Evolutionary conservation across 176 grass and related monocot genomes (phyloP).

Genomic region (Triticum aestivum): DNA sequence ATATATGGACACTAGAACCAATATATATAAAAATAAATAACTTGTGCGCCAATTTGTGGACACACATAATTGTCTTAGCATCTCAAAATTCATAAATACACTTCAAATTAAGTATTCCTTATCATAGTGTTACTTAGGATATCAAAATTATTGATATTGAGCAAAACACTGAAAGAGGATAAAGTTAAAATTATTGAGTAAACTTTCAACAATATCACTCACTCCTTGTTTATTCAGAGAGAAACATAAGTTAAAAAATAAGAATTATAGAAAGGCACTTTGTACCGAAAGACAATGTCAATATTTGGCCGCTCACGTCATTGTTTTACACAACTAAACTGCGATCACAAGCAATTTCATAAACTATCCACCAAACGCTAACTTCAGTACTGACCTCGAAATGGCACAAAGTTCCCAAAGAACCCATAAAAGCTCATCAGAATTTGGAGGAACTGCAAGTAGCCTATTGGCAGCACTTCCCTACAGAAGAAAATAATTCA

Average conservation of each 20-base stretch:
- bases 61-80: neutral
- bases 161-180: neutral
- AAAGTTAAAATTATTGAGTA: conserved; percentile 5
- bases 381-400: conserved; percentile 64
- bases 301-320: neutral
- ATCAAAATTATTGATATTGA: conserved; percentile 14
- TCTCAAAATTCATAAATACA: conserved; percentile 10
- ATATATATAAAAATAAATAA: conserved; percentile 15
- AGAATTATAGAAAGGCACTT: neutral
- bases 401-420: conserved; percentile 97
- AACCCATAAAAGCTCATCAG: conserved; percentile 92
- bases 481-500: conserved; percentile 43
- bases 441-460: conserved; percentile 61
- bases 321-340: conserved; percentile 22
- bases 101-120: conserved; percentile 8
- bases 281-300: neutral
- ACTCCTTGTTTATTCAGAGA: conserved; percentile 1
- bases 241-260: neutral
- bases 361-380: conserved; percentile 4
- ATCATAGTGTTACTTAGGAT: neutral
- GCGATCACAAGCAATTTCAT: conserved; percentile 10
- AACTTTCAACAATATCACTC: neutral
- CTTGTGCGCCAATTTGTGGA: neutral
- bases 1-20: neutral
- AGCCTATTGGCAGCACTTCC: conserved; percentile 78